Evolutionary conservation across 768 basidiomycete genomes (phyloP).

Genomic region (Russula ochroleuca): DNA sequence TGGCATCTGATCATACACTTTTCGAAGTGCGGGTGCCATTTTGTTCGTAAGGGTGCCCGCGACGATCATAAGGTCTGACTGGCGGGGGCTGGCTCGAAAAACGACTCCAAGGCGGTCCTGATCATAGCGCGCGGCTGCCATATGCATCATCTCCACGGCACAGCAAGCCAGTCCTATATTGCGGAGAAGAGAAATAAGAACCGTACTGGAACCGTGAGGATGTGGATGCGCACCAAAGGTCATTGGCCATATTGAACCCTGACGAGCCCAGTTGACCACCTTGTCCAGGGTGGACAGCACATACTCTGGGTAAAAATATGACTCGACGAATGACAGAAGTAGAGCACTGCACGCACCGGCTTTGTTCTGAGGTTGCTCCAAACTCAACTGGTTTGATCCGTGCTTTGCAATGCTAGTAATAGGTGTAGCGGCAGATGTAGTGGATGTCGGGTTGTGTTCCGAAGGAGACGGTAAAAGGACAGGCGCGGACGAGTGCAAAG

Average conservation of each 20-base stretch:
- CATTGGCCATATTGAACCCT: slow-evolving; percentile 99
- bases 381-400: slow-evolving; percentile 77
- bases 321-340: not conserved
- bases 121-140: slow-evolving; percentile 98
- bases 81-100: slow-evolving; percentile 97
- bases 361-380: slow-evolving; percentile 86
- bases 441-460: slow-evolving; percentile 40
- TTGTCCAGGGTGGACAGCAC: slow-evolving; percentile 95
- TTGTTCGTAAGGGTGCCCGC: slow-evolving; percentile 99
- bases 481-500: slow-evolving; percentile 52
- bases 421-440: slow-evolving; percentile 47
- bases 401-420: slow-evolving; percentile 69
- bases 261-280: slow-evolving; percentile 94
- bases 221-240: slow-evolving; percentile 62
- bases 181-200: not conserved
- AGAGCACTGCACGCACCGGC: slow-evolving; percentile 58
- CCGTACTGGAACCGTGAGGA: not conserved
- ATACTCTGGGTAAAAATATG: slow-evolving; percentile 61
- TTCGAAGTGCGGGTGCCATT: slow-evolving; percentile 97
- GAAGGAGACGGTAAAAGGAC: slow-evolving; percentile 37
- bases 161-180: slow-evolving; percentile 91
- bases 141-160: slow-evolving; percentile 99
- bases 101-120: slow-evolving; percentile 96
- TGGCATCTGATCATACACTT: slow-evolving; percentile 98
- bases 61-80: slow-evolving; percentile 98